Evolutionary conservation across 768 basidiomycete species (phyloP), one percentile per base, ranked within the genome.

Genomic region (Tubosaeta sp.): DNA sequence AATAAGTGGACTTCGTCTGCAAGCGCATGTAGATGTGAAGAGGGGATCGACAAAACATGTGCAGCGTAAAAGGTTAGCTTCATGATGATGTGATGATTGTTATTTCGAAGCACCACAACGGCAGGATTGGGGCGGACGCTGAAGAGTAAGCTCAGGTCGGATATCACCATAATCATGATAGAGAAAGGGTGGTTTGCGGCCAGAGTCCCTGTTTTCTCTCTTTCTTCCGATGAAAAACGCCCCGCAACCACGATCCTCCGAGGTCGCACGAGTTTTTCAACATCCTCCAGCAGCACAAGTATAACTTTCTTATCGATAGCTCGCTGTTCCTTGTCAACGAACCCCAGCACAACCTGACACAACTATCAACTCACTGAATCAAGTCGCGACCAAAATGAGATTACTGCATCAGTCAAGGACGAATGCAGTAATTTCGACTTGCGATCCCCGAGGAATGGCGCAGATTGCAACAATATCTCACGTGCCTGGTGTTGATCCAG

Each of bases 51-150:
- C 19, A 79, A 52, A 7, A 83, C 62, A 57, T 84, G 79, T 7
- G 83, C 85, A 5, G 80, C 80, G 55, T 90, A 91, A 68, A 85
- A 91, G 13, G 73, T 65, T 22, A 90, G 57, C 68, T 89, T 91
- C 57, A 80, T 80, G 9, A 72, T 64, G 44, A 80, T 65, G 57
- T 78, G 78, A 45, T 56, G 27, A 27, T 27, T 27, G 27, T 27
- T 40, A 62, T 21, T 44, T 44, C 41, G 55, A 30, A 31, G 18
- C 25, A 49, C n/a, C 10, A 18, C 45, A 41, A 16, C 19, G 18
- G 43, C 30, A 46, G 55, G 39, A 25, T 50, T 46, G 30, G 22
- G 18, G 21, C 2, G 12, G 27, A 22, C 12, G 30, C 48, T 25
- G 40, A 68, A 70, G 18, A 70, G 56, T 29, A 45, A 29, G n/a